These are phyloP conservation scores for Naematelia aurantialba DNA, from an alignment of 768 basidiomycete genomes.

Conservation along the genomic window DNA sequence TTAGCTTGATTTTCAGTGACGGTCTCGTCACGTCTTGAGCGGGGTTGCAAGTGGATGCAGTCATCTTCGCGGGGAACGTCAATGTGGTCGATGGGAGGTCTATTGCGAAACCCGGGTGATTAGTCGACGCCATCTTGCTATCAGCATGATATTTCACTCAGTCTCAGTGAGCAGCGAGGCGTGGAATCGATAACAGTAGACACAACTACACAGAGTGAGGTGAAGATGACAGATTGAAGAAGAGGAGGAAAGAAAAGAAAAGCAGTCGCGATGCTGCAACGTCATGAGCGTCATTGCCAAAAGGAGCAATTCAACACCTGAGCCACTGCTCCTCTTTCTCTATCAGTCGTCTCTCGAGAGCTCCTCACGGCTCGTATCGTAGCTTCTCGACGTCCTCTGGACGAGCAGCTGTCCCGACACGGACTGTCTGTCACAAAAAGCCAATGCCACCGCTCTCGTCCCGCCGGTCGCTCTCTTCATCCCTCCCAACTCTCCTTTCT, in stretches of 20 bases:
- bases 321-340: no score
- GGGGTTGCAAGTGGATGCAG: background rate
- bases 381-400: background rate
- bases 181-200: no score
- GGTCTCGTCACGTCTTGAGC: background rate
- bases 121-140: background rate
- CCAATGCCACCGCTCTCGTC: background rate
- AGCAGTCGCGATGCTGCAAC: conserved; percentile 5
- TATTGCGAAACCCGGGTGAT: background rate
- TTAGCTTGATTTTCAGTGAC: conserved; percentile 19
- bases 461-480: conserved; percentile 5
- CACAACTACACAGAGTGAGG: background rate
- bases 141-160: background rate
- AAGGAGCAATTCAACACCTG: conserved; percentile 6
- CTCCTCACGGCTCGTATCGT: no score
- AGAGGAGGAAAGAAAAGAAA: conserved; percentile 4
- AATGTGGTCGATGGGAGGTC: background rate
- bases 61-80: conserved; percentile 4
- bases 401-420: no score
- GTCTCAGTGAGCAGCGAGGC: no score
- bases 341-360: no score
- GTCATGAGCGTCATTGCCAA: conserved; percentile 4
- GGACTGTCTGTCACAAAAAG: background rate
- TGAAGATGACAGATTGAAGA: conserved; percentile 1
- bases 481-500: conserved; percentile 35